A percentile compares a stretch with the other conserved stretches of the same genome.
These are phyloP conservation scores for Setaria viridis DNA, from an alignment of 202 grass and related monocot genomes.

Conservation along the genomic window DNA sequence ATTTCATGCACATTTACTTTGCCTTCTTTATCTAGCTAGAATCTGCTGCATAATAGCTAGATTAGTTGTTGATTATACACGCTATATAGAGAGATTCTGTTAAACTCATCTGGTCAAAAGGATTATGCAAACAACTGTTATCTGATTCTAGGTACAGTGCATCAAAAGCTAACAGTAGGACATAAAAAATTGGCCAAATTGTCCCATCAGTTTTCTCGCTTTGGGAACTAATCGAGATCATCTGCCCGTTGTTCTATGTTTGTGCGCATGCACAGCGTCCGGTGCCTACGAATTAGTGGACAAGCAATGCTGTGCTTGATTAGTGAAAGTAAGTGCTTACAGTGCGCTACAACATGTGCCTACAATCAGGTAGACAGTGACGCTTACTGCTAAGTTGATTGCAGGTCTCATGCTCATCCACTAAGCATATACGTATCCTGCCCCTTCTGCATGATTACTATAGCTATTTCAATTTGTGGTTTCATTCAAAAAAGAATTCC, in stretches of 20 bases:
- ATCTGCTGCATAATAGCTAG: neutral
- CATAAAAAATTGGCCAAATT: conserved; percentile 33
- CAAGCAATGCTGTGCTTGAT: conserved; percentile 47
- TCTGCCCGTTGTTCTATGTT: conserved; percentile 34
- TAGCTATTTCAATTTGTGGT: neutral
- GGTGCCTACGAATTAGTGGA: conserved; percentile 52
- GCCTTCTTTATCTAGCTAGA: neutral
- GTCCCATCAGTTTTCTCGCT: conserved; percentile 49
- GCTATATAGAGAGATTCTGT: neutral
- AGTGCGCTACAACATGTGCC: conserved; percentile 41
- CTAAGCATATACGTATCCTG: neutral
- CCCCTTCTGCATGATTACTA: neutral
- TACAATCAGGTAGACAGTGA: conserved; percentile 11
- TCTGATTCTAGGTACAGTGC: conserved; percentile 19
- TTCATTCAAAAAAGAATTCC: neutral
- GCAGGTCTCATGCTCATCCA: conserved; percentile 28
- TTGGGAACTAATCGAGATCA: conserved; percentile 59
- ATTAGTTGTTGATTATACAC: neutral
- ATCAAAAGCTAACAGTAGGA: neutral
- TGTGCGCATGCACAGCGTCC: conserved; percentile 42
- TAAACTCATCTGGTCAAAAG: conserved; percentile 25
- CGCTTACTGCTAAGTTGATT: conserved; percentile 14
- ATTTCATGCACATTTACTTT: conserved; percentile 47
- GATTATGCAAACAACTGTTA: neutral
- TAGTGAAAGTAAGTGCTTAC: conserved; percentile 40